A percentile compares a stretch with the other conserved stretches of the same genome.
Evolutionary conservation across 306 rosid genomes (phyloP).

Genomic region (Vigna radiata): DNA sequence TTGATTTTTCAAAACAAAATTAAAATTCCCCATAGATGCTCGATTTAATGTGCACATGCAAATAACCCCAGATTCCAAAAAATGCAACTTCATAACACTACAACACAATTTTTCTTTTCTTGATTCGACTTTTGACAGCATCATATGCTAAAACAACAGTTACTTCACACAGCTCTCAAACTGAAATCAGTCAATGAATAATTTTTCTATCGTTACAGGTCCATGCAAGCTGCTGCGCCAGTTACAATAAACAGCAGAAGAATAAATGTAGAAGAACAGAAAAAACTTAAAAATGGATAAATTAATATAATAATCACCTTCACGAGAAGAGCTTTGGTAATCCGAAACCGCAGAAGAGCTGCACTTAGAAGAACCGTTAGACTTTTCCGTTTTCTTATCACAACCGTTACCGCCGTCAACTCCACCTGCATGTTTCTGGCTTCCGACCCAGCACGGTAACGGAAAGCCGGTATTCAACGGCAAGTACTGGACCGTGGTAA

Average conservation of each 20-base stretch:
- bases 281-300: not conserved
- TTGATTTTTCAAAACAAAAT: not conserved
- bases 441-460: conserved; percentile 49
- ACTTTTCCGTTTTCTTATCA: conserved; percentile 43
- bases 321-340: conserved; percentile 56
- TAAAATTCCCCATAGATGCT: not conserved
- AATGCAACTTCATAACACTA: not conserved
- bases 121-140: not conserved
- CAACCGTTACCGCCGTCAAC: conserved; percentile 1
- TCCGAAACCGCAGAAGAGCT: conserved; percentile 66
- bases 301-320: conserved; percentile 51
- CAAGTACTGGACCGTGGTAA: not conserved
- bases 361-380: conserved; percentile 55
- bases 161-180: not conserved
- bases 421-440: conserved; percentile 43
- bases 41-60: not conserved
- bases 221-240: not conserved
- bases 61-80: not conserved
- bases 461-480: conserved; percentile 35
- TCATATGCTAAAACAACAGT: not conserved
- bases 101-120: not conserved
- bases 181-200: not conserved
- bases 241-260: too few relatives aligned
- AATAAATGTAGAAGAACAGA: not conserved
- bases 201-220: not conserved